A percentile compares a stretch with the other conserved stretches of the same genome.
Conservation (phyloP, 208 protist species). For the Leishmania amazonensis region DNA sequence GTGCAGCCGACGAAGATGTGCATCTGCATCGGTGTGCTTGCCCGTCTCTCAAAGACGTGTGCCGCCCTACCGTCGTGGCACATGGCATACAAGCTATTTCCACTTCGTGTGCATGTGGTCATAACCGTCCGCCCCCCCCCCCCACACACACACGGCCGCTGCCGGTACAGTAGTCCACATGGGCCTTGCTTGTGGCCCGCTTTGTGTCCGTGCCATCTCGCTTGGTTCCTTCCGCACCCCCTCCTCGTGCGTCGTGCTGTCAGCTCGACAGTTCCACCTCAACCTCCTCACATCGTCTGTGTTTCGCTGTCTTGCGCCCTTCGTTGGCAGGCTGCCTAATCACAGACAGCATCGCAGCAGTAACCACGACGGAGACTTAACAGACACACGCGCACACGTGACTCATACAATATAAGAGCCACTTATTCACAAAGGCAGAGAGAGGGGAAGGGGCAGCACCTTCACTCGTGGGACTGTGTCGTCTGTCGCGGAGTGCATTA, state of each 20-base stretch:
- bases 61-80: background rate
- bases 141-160: background rate
- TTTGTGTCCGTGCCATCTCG: background rate
- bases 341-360: background rate
- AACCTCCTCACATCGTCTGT: background rate
- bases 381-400: background rate
- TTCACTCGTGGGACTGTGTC: background rate
- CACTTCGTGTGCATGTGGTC: background rate
- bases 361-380: background rate
- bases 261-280: background rate
- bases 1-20: background rate
- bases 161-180: background rate
- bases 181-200: background rate
- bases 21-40: background rate
- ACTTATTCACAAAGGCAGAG: background rate
- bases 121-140: background rate
- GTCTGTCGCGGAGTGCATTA: background rate
- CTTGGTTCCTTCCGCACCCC: background rate
- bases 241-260: background rate
- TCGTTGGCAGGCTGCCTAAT: background rate
- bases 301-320: background rate
- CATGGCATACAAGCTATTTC: background rate
- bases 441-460: background rate
- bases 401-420: background rate
- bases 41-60: background rate